Conservation (phyloP, 306 rosid species). For the Oemleria cerasiformis region DNA sequence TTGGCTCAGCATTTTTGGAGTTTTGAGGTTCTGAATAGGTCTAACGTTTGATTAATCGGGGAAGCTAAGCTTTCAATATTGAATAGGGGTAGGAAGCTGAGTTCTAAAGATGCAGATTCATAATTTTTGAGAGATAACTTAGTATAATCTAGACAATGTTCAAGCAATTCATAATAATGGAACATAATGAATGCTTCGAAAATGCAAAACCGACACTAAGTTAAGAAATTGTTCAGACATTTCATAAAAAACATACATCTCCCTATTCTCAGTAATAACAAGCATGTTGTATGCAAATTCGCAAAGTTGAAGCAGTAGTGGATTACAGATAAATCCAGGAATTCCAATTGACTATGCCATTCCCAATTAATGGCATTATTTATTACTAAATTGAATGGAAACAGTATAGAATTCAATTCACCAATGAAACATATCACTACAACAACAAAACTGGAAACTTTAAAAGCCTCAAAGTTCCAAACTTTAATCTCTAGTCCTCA, state of each 20-base stretch:
- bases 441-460: conserved; percentile 24
- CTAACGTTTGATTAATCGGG: too few relatives aligned
- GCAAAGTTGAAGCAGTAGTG: not conserved
- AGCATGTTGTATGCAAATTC: not conserved
- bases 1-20: not conserved
- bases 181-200: not conserved
- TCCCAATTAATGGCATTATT: conserved; percentile 31
- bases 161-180: not conserved
- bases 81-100: not conserved
- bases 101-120: not conserved
- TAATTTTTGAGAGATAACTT: not conserved
- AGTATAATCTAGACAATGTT: not conserved
- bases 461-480: conserved; percentile 11
- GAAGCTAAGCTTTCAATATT: not conserved
- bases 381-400: conserved; percentile 6
- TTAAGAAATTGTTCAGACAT: not conserved
- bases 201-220: not conserved
- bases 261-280: not conserved
- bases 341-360: conserved; percentile 4
- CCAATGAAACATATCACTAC: conserved; percentile 8
- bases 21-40: not conserved
- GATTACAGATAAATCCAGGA: not conserved
- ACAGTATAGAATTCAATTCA: not conserved
- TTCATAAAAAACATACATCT: not conserved
- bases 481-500: not conserved